These are phyloP conservation scores for Suillus spraguei DNA, from an alignment of 768 basidiomycete genomes.

Conservation along the genomic window DNA sequence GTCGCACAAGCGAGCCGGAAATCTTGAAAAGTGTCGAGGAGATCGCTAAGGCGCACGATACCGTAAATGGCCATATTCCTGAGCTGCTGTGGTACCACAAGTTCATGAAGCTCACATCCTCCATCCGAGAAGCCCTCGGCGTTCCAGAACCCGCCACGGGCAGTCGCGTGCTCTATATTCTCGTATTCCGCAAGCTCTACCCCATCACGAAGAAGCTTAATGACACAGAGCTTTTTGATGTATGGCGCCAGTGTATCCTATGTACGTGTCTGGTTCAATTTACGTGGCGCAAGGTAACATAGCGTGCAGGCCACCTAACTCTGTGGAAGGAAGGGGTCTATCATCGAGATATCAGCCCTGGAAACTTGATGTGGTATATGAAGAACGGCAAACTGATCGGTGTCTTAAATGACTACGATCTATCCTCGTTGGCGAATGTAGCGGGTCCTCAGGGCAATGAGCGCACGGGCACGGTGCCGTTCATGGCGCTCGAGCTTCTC, in stretches of 20 bases:
- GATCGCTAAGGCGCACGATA: neutral
- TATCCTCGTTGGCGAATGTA: neutral
- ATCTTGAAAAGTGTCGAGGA: neutral
- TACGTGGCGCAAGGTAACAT: neutral
- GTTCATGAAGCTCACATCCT: neutral
- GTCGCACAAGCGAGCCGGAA: neutral
- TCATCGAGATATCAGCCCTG: constrained; percentile 12
- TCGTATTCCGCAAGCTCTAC: too few relatives aligned
- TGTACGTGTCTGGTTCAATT: too few relatives aligned
- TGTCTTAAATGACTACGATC: constrained; percentile 19
- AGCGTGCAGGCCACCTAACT: neutral
- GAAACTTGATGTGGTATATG: constrained; percentile 20
- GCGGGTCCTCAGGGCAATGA: neutral
- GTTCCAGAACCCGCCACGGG: neutral
- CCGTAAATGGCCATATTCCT: neutral
- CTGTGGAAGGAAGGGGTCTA: neutral
- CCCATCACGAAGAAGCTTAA: too few relatives aligned
- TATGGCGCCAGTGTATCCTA: too few relatives aligned
- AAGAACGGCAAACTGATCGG: constrained; percentile 5
- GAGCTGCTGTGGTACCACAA: neutral
- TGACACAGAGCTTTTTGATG: too few relatives aligned
- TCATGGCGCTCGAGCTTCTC: neutral
- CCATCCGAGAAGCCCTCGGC: neutral
- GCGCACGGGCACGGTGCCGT: neutral
- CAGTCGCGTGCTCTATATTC: neutral